These are phyloP conservation scores for Aspergillus caelatus DNA, from an alignment of 2,329 filamentous ascomycete species.

Conservation along the genomic window DNA sequence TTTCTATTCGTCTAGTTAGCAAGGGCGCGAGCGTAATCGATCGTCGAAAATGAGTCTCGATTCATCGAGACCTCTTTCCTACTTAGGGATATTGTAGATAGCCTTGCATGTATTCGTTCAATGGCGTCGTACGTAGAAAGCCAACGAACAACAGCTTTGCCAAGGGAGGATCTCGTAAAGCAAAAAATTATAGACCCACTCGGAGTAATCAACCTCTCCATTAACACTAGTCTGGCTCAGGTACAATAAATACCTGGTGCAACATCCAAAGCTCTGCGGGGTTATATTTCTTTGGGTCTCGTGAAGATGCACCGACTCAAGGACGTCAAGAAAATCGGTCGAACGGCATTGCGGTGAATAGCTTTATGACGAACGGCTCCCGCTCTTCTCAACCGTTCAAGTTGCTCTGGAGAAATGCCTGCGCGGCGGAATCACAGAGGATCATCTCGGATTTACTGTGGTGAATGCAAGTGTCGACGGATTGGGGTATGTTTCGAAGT, in stretches of 20 bases:
- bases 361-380: background rate
- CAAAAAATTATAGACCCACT: slow-evolving; percentile 8
- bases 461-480: slow-evolving; percentile 22
- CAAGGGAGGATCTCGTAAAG: background rate
- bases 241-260: slow-evolving; percentile 18
- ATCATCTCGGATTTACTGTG: slow-evolving; percentile 21
- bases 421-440: slow-evolving; percentile 18
- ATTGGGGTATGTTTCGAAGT: slow-evolving; percentile 24
- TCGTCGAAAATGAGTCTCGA: background rate
- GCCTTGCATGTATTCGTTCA: background rate
- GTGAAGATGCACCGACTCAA: background rate
- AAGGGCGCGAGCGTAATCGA: background rate
- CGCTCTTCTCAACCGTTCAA: background rate
- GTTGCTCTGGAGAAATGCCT: slow-evolving; percentile 18
- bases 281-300: background rate
- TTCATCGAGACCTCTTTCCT: background rate
- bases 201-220: slow-evolving; percentile 9
- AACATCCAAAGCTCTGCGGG: background rate
- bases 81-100: background rate
- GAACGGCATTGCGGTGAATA: background rate
- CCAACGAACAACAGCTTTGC: background rate
- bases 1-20: no score
- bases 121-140: background rate
- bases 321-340: background rate
- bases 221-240: slow-evolving; percentile 17